Conservation (phyloP, 2,329 filamentous ascomycete genomes). For the Arthrobotrys sinensis region DNA sequence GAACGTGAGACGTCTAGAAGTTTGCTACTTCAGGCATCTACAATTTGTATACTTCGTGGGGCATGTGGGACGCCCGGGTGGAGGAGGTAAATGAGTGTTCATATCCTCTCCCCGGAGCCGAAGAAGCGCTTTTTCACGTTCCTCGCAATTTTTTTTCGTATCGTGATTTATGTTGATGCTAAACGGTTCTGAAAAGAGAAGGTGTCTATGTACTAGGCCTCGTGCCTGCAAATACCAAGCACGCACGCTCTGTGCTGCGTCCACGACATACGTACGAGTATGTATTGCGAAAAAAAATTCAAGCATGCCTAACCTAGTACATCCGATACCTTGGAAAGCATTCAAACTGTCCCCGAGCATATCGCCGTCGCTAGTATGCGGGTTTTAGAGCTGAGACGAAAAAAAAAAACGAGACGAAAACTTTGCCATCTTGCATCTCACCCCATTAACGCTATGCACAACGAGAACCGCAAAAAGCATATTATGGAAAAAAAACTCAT, state of each 20-base stretch:
- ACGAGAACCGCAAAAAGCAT: constrained; percentile 20
- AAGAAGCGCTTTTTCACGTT: constrained; percentile 1
- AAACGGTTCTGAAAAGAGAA: constrained; percentile 32
- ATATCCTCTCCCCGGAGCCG: neutral
- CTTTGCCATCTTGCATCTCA: constrained; percentile 21
- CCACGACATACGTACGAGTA: neutral
- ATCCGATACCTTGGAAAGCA: constrained; percentile 20
- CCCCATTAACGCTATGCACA: constrained; percentile 12
- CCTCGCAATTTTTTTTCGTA: neutral
- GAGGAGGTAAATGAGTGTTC: neutral
- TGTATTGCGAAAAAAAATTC: constrained; percentile 11
- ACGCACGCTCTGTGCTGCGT: neutral
- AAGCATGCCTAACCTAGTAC: constrained; percentile 16
- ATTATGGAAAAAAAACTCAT: constrained; percentile 20
- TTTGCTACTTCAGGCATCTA: constrained; percentile 51
- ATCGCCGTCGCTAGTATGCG: constrained; percentile 44
- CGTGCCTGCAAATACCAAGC: constrained; percentile 16
- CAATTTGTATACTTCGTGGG: constrained; percentile 3
- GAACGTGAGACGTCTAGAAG: constrained; percentile 47
- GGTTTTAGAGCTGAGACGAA: constrained; percentile 2
- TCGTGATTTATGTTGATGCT: constrained; percentile 20
- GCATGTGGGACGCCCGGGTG: constrained; percentile 26
- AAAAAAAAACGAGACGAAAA: constrained; percentile 22
- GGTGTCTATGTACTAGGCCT: constrained; percentile 40
- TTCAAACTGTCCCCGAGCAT: constrained; percentile 22